phyloP scores from a whole-genome alignment of 148 eudicot genomes.

The Heliosperma pusillum region DNA sequence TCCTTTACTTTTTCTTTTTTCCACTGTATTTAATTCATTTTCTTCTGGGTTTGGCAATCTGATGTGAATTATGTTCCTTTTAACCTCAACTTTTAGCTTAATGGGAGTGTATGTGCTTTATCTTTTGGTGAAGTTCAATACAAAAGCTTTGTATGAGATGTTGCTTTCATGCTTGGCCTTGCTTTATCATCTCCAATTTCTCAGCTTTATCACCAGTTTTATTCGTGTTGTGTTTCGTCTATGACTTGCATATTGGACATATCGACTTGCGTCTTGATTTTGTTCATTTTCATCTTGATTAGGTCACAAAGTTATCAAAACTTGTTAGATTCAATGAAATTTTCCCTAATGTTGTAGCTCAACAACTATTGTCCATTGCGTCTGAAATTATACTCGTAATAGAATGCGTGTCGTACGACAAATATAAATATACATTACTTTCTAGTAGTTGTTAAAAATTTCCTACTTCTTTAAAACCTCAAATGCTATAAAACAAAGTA shows the following conservation, averaged over 20 bases:
- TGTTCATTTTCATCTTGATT: too few relatives aligned
- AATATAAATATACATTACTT: not conserved
- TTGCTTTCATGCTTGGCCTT: constrained; percentile 17
- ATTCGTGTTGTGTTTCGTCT: too few relatives aligned
- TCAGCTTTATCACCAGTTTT: not conserved
- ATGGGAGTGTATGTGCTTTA: constrained; percentile 32
- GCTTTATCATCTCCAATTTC: not conserved
- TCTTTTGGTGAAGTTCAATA: constrained; percentile 30
- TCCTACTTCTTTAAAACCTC: not conserved
- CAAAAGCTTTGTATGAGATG: constrained; percentile 18
- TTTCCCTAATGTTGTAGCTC: too few relatives aligned
- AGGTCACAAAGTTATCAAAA: too few relatives aligned
- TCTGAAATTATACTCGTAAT: too few relatives aligned
- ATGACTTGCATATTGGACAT: too few relatives aligned
- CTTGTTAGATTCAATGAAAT: too few relatives aligned
- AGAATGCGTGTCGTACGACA: too few relatives aligned
- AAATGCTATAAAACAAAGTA: not conserved
- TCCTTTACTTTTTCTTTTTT: not conserved
- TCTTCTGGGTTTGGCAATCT: constrained; percentile 16
- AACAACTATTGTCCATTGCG: too few relatives aligned
- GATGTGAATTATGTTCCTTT: constrained; percentile 37
- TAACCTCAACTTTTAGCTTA: constrained; percentile 21
- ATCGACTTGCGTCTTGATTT: too few relatives aligned
- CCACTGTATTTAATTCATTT: constrained; percentile 7
- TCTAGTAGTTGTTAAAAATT: constrained; percentile 6